Percentiles rank a stretch among this genome's conserved stretches.
phyloP scores from a whole-genome alignment of 208 protist species.

The Borovskyia barvae region DNA sequence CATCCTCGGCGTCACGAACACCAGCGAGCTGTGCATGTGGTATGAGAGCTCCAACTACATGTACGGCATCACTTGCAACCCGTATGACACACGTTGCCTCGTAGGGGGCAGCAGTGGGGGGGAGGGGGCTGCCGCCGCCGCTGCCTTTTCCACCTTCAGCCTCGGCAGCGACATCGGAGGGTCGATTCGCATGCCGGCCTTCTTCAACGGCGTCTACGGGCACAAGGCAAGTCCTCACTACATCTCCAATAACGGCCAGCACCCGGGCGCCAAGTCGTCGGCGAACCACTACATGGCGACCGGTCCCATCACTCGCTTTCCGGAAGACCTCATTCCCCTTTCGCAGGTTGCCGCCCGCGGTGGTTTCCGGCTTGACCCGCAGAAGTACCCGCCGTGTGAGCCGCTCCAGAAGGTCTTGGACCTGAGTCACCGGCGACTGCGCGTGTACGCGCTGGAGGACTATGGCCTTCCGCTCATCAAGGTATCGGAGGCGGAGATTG shows the following conservation, averaged over 20 bases:
- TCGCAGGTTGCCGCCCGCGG: constrained; percentile 66
- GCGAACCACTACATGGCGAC: constrained; percentile 86
- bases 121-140: constrained; percentile 74
- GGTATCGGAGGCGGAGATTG: constrained; percentile 48
- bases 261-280: constrained; percentile 62
- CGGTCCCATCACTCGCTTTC: constrained; percentile 80
- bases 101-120: constrained; percentile 89
- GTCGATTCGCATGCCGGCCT: constrained; percentile 89
- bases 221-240: constrained; percentile 85
- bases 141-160: constrained; percentile 77
- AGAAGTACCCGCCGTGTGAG: constrained; percentile 52
- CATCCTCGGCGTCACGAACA: constrained; percentile 91
- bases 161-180: constrained; percentile 90
- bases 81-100: constrained; percentile 81
- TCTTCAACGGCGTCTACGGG: constrained; percentile 90
- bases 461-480: constrained; percentile 57
- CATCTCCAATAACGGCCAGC: constrained; percentile 81
- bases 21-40: constrained; percentile 88
- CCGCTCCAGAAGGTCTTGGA: constrained; percentile 55
- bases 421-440: constrained; percentile 35
- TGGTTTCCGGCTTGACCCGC: constrained; percentile 71
- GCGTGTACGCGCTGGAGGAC: constrained; percentile 82
- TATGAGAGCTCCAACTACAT: constrained; percentile 88
- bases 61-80: constrained; percentile 89
- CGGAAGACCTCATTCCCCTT: constrained; percentile 81